Percentiles rank a stretch among this genome's conserved stretches.
phyloP scores from a whole-genome alignment of 371 early-diverging fungal species.

The Homolaphlyctis polyrhiza region DNA sequence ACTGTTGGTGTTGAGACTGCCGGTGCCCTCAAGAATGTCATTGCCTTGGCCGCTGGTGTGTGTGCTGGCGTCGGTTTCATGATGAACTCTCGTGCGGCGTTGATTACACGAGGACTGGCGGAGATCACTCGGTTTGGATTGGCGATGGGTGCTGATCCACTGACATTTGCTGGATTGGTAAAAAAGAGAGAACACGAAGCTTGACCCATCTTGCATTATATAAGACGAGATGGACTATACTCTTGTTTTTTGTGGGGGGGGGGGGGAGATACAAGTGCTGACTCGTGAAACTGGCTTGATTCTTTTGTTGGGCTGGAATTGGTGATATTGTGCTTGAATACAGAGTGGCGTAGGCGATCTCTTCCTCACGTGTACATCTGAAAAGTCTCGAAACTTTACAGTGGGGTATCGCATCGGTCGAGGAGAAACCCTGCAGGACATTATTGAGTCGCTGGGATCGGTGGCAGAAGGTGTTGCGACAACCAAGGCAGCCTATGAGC shows the following conservation, averaged over 20 bases:
- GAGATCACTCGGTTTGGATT: slow-evolving; percentile 39
- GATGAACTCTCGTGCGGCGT: slow-evolving; percentile 40
- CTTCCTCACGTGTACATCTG: slow-evolving; percentile 36
- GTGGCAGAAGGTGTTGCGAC: slow-evolving; percentile 47
- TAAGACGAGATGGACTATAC: neutral
- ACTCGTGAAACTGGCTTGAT: neutral
- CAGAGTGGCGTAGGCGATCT: slow-evolving; percentile 41
- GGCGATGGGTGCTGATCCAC: slow-evolving; percentile 39
- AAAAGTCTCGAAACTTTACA: slow-evolving; percentile 46
- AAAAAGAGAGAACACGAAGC: too few species aligned
- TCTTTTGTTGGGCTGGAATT: neutral
- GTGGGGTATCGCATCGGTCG: slow-evolving; percentile 40
- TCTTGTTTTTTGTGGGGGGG: neutral
- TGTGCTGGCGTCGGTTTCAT: slow-evolving; percentile 40
- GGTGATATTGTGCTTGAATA: neutral
- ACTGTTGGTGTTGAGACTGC: slow-evolving; percentile 34
- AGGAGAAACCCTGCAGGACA: slow-evolving; percentile 37
- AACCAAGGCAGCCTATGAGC: slow-evolving; percentile 33
- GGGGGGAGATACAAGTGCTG: too few species aligned
- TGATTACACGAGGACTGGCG: slow-evolving; percentile 43
- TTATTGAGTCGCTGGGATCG: slow-evolving; percentile 35
- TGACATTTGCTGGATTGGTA: slow-evolving; percentile 39
- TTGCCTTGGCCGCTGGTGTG: slow-evolving; percentile 40
- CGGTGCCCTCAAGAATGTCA: slow-evolving; percentile 45
- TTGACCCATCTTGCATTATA: neutral